These are phyloP conservation scores for Gossypium aridum DNA, from an alignment of 441 rosid genomes.

Conservation along the genomic window DNA sequence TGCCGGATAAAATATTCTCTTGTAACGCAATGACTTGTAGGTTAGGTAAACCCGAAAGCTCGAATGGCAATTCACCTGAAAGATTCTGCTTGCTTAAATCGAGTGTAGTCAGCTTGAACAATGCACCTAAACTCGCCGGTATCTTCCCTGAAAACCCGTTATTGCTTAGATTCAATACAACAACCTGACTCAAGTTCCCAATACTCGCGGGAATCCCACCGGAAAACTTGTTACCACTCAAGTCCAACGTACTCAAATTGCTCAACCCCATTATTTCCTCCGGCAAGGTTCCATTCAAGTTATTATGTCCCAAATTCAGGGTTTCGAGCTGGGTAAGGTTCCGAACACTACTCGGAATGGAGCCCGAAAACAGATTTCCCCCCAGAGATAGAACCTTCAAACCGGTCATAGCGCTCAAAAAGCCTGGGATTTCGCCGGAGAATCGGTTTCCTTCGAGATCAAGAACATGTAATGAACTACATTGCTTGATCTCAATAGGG, in stretches of 20 bases:
- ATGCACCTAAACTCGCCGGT: constrained; percentile 59
- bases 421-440: constrained; percentile 57
- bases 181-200: constrained; percentile 55
- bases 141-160: constrained; percentile 63
- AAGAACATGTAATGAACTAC: constrained; percentile 47
- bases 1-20: constrained; percentile 63
- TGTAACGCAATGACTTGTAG: constrained; percentile 84
- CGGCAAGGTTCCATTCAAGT: constrained; percentile 63
- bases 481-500: constrained; percentile 64
- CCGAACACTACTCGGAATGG: constrained; percentile 46
- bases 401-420: constrained; percentile 51
- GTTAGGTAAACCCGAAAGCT: constrained; percentile 78
- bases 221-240: constrained; percentile 61
- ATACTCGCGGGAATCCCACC: constrained; percentile 63
- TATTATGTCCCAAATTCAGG: constrained; percentile 48
- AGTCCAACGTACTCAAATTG: constrained; percentile 60
- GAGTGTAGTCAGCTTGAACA: constrained; percentile 60
- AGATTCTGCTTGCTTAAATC: constrained; percentile 88
- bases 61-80: constrained; percentile 68
- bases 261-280: constrained; percentile 50
- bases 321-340: constrained; percentile 44
- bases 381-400: constrained; percentile 60
- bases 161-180: constrained; percentile 66
- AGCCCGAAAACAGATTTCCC: constrained; percentile 56
- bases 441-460: constrained; percentile 66